phyloP scores from a whole-genome alignment of 73 alveolate species.

The Stentor roeselii region DNA sequence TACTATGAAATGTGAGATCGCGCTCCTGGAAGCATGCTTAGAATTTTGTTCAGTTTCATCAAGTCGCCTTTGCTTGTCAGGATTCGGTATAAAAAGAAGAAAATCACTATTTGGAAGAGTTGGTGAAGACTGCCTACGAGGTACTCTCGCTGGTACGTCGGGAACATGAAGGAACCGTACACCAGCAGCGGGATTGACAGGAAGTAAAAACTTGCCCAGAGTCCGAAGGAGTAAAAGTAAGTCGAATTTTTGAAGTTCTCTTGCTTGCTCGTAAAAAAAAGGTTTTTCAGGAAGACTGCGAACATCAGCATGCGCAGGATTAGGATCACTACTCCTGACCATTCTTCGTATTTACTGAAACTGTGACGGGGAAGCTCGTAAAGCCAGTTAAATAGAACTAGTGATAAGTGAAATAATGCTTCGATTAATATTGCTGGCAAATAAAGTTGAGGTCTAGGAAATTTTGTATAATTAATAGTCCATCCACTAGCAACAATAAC shows the following conservation, averaged over 20 bases:
- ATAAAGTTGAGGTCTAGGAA: conserved; percentile 12
- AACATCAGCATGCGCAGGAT: background rate
- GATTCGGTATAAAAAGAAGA: background rate
- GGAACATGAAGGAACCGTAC: background rate
- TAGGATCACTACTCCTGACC: background rate
- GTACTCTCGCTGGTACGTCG: background rate
- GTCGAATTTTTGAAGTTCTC: background rate
- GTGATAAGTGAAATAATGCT: background rate
- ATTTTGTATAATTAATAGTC: conserved; percentile 4
- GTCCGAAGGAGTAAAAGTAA: background rate
- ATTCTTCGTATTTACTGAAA: conserved; percentile 12
- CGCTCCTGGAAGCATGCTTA: conserved; percentile 19
- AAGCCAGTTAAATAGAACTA: background rate
- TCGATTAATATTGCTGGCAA: conserved; percentile 3
- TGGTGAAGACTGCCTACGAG: background rate
- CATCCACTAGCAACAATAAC: conserved; percentile 27
- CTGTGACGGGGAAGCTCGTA: background rate
- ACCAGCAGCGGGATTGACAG: conserved; percentile 8
- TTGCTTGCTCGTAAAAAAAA: background rate
- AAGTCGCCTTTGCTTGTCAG: background rate
- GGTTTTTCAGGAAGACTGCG: background rate
- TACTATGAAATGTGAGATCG: background rate
- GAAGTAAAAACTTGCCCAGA: background rate
- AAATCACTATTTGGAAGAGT: background rate
- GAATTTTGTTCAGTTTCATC: background rate